Conservation (phyloP, 768 basidiomycete species). For the Russula brevipes region DNA sequence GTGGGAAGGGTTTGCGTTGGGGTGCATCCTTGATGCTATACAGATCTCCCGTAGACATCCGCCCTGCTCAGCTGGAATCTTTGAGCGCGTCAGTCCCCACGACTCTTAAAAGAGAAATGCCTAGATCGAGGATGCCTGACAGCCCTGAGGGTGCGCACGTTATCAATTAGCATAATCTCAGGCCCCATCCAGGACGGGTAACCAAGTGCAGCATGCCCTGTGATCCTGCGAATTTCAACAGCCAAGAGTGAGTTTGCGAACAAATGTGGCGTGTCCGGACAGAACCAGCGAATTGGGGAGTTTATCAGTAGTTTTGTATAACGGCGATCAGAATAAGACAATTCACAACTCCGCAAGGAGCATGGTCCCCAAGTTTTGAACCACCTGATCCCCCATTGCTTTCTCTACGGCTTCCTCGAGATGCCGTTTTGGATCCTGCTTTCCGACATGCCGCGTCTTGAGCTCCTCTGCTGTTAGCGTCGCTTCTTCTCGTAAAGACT, state of each 20-base stretch:
- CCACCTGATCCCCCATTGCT: constrained; percentile 96
- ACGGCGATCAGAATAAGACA: constrained; percentile 3
- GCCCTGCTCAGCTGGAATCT: background rate
- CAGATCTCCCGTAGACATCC: no score
- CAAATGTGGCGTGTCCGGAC: background rate
- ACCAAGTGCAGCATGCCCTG: background rate
- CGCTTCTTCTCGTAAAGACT: constrained; percentile 96
- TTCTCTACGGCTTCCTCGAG: constrained; percentile 96
- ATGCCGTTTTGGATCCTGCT: constrained; percentile 97
- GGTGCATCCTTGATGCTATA: no score
- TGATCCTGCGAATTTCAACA: constrained; percentile 4
- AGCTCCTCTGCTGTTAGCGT: constrained; percentile 91
- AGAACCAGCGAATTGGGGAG: background rate
- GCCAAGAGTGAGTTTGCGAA: background rate
- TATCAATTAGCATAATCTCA: background rate
- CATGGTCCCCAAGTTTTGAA: constrained; percentile 93
- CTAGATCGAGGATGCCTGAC: background rate
- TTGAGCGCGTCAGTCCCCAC: background rate
- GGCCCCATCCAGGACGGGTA: background rate
- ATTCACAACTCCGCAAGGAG: constrained; percentile 81
- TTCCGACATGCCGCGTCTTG: constrained; percentile 96
- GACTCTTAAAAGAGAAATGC: background rate
- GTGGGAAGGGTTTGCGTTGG: no score
- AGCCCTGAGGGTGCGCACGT: background rate
- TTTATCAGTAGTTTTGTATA: constrained; percentile 2